Evolutionary conservation across 345 rosid species (phyloP), one percentile per base, ranked within the genome.

Genomic region (Eucalyptus microcorys): DNA sequence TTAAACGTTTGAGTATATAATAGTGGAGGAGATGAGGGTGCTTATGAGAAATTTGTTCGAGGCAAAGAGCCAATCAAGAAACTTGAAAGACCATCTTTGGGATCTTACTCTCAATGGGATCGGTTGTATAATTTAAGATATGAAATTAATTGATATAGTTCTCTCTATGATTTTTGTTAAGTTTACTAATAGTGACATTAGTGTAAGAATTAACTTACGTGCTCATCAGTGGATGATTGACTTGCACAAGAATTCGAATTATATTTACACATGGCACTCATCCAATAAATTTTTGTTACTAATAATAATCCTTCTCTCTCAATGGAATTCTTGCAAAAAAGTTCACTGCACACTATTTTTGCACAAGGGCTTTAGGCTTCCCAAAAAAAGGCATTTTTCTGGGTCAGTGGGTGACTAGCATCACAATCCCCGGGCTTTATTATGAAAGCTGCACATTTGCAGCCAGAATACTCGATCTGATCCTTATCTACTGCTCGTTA

Each of bases 1-100:
- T 2, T 93, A 92, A 43, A 93, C 94, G 0, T 94, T 27, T 32
- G 92, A 93, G 88, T 92, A 92, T 83, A 93, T 93, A 32, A 90
- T 95, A 66, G 89, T 37, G 21, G 92, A 93, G 90, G 97, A 95
- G 89, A 14, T 88, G 37, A 89, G 85, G 3, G 27, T 85, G 11
- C 87, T 95, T 5, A 79, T 90, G 4, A 88, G 71, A 32, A 30
- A 13, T 86, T 12, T 94, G 42, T 87, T 71, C 43, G 7, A 49
- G 5, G 88, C 92, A 42, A 24, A 61, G 3, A 91, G 92, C 5
- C 34, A 87, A 21, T 88, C 88, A 1, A 86, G 34, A 7, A n/a
- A 42, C 15, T 49, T 68, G 26, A 61, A 43, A 32, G 40, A 43
- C 43, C 68, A 30, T 49, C 30, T 49, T 21, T 53, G 6, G 2